phyloP scores from a whole-genome alignment of 2,329 filamentous ascomycete species.

The Apiospora hydei region DNA sequence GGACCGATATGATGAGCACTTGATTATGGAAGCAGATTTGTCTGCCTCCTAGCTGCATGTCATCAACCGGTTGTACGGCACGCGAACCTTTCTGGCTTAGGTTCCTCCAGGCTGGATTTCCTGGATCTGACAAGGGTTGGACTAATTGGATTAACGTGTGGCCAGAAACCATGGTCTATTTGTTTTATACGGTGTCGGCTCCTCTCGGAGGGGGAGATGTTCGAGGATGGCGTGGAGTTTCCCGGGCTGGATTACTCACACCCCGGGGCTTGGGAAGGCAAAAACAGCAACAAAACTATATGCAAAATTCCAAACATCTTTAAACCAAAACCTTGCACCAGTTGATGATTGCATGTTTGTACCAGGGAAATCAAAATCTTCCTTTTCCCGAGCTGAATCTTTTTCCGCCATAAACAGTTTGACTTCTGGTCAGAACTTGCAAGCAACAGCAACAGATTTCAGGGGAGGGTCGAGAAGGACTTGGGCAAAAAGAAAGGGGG shows the following conservation, averaged over 20 bases:
- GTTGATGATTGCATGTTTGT: not conserved
- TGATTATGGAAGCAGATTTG: not conserved
- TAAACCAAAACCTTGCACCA: not conserved
- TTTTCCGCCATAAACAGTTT: not conserved
- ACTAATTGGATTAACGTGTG: not conserved
- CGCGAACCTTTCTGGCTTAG: not conserved
- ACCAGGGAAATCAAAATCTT: not conserved
- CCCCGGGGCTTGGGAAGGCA: not conserved
- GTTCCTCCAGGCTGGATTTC: conserved; percentile 3
- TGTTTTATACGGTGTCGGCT: not conserved
- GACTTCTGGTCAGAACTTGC: too few species aligned
- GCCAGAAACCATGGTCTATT: not conserved
- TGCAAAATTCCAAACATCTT: not conserved
- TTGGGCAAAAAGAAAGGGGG: not conserved
- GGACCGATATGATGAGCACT: not conserved
- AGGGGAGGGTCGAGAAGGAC: not conserved
- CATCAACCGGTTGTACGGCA: not conserved
- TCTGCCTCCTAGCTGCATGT: not conserved
- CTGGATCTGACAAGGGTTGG: not conserved
- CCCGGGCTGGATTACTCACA: conserved; percentile 1
- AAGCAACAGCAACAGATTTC: not conserved
- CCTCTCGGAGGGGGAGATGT: not conserved
- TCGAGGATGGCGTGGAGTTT: not conserved
- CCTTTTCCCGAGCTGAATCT: not conserved
- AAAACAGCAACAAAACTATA: conserved; percentile 2